Evolutionary conservation across 2,329 filamentous ascomycete species (phyloP).

Genomic region (Nemania abortiva): DNA sequence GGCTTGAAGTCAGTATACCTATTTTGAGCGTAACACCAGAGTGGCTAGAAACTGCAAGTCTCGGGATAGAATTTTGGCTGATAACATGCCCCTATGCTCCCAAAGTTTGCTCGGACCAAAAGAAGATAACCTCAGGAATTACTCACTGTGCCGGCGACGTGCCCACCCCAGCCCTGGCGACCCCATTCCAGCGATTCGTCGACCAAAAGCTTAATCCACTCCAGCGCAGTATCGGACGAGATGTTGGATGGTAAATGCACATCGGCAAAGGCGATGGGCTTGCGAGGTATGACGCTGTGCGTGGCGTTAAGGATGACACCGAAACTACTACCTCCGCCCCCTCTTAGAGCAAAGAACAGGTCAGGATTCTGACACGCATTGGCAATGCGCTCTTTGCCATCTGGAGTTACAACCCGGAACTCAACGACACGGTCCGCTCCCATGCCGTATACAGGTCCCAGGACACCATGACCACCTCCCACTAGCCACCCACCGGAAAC

Average conservation of each 20-base stretch:
- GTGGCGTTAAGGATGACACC: slow-evolving; percentile 57
- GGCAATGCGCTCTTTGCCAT: slow-evolving; percentile 57
- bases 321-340: slow-evolving; percentile 60
- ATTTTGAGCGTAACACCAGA: neutral
- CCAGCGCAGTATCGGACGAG: slow-evolving; percentile 34
- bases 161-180: slow-evolving; percentile 40
- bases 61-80: neutral
- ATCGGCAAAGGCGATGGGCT: slow-evolving; percentile 40
- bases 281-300: slow-evolving; percentile 39
- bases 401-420: slow-evolving; percentile 57
- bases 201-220: slow-evolving; percentile 38
- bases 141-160: slow-evolving; percentile 37
- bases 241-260: slow-evolving; percentile 41
- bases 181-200: slow-evolving; percentile 41
- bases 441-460: slow-evolving; percentile 55
- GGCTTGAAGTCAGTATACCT: neutral
- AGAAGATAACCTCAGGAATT: neutral
- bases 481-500: slow-evolving; percentile 39
- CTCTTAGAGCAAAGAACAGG: slow-evolving; percentile 42
- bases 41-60: neutral
- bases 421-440: slow-evolving; percentile 62
- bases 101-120: neutral
- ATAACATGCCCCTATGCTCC: neutral
- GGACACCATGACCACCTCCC: slow-evolving; percentile 37
- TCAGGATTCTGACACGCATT: slow-evolving; percentile 59